Base-by-base conservation (phyloP, 768 basidiomycete species). In the Suillus alpinus region DNA sequence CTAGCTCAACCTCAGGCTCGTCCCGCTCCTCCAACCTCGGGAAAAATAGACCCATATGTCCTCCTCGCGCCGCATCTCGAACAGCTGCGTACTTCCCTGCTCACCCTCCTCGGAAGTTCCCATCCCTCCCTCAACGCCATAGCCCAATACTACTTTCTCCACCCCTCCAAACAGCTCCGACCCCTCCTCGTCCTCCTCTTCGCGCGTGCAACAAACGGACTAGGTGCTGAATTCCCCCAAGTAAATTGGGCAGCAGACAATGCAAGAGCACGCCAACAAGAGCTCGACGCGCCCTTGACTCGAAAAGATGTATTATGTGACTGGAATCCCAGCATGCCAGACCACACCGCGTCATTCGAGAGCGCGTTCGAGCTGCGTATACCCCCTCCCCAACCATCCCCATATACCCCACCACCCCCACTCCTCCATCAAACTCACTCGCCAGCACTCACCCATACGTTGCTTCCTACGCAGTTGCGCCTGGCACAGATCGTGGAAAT, bases 401-500 rank as follows among this genome's bases (percentile, higher is more conserved):
- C 52, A 39, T 23, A 41, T 67, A 44, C 63, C 62, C 37, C 67
- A 64, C 49, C 65, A 57, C 58, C 65, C 56, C 16, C 52, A 58
- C 58, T 44, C 39, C 40, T 49, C 69, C 58, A 57, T 66, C 46
- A 68, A 77, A 52, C 63, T 67, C 43, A 69, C 69, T 16, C 78
- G 74, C 36, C 73, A 76, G 60, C 74, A 68, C 57, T 74, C 8
- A 67, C 69, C 3, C 73, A 74, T 20, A 67, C 74, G 0, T 65
- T 75, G 5, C 84, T 99, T 6, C 94, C 96, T 16, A 88, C 94
- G 1, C 97, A 99, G 75, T 77, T 89, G 34, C 89, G 95, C 34
- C 85, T 99, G 37, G 96, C 95, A 4, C 94, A 96, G 69, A 95
- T 99, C 47, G 88, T 94, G 57, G 97, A 99, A 73, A 97, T 98